Conservation (phyloP, 768 basidiomycete species). For the Panaeolus papilionaceus region DNA sequence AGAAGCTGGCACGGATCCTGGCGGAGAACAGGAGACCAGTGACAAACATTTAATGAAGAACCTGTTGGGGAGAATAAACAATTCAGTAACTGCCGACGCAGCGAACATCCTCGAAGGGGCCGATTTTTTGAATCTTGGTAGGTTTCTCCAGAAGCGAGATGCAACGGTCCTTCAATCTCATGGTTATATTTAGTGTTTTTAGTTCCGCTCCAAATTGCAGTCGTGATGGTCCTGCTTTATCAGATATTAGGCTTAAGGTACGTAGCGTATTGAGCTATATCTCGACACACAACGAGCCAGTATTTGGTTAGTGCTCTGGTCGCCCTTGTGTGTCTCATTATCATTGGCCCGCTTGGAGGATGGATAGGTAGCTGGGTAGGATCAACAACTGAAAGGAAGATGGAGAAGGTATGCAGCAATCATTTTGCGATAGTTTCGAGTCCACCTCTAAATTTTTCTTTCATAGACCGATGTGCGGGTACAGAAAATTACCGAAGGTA, state of each 20-base stretch:
- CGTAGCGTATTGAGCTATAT: constrained; percentile 1
- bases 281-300: too few relatives aligned
- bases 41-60: constrained; percentile 36
- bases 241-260: constrained; percentile 53
- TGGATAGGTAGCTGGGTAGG: neutral
- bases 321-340: neutral
- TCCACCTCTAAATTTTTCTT: neutral
- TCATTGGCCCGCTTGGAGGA: neutral
- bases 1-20: constrained; percentile 1
- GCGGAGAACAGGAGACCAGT: neutral
- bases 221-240: constrained; percentile 52
- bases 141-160: neutral
- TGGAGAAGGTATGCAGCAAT: neutral
- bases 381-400: neutral
- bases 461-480: constrained; percentile 58
- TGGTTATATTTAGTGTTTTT: constrained; percentile 35
- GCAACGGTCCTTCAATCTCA: neutral
- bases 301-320: neutral
- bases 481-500: constrained; percentile 65
- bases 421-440: neutral
- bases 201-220: constrained; percentile 46
- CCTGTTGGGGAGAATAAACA: constrained; percentile 81
- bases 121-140: constrained; percentile 40
- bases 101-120: constrained; percentile 41
- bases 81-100: constrained; percentile 72